Evolutionary conservation across 352 stramenopile genomes (phyloP), one percentile per base, ranked within the genome.

Genomic region (Phytophthora europaea): DNA sequence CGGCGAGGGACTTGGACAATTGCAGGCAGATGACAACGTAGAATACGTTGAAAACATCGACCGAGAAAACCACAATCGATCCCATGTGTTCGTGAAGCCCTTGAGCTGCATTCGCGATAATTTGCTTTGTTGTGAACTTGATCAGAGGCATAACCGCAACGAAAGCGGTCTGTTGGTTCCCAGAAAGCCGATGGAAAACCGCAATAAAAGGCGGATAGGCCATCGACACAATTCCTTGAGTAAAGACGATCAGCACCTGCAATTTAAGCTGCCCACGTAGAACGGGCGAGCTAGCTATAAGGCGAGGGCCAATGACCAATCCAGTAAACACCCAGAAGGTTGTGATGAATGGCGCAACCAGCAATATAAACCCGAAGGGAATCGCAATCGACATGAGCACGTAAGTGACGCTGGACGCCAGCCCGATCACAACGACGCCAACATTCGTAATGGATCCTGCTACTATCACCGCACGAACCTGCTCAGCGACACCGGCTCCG

Each of bases 41-140:
- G 26, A 77, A 58, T 3, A 71, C 76, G 61, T 76, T 79, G 38
- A 81, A 81, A 2, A 75, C 53, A 4, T 80, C 76, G 6, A 83
- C 70, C 0, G 73, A 76, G 34, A 83, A 76, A 1, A 79, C 70
- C 16, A 74, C 66, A 10, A 74, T 72, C 18, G 52, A 60, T 0
- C 67, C 65, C 13, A 74, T 53, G n/a, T 63, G 61, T 52, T 83
- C 76, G 18, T 73, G 51, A 16, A 76, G 65, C 16, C 71, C 51
- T 5, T 18, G 2, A 26, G 57, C 65, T n/a, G 54, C 53, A 6
- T 61, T 56, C 6, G 74, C 73, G 2, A 68, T 58, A 2, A 73
- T 51, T 33, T 78, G 68, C 13, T 74, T 73, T 18, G 72, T 72
- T 4, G 45, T 12, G 2, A 73, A 36, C 12, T 79, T 80, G 33